phyloP scores from a whole-genome alignment of 306 rosid genomes.

The Dalbergia oliveri region DNA sequence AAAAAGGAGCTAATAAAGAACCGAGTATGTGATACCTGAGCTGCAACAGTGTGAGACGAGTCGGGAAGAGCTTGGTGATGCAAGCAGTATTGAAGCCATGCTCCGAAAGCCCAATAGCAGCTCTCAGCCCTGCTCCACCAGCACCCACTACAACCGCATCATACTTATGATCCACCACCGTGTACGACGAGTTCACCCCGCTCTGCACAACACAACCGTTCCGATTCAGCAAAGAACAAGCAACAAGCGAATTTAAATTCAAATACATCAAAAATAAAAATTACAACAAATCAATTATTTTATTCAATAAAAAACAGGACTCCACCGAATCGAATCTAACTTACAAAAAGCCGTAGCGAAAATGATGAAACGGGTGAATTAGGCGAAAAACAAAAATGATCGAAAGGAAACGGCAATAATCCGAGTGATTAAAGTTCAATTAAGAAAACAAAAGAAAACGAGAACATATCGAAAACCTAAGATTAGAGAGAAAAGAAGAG shows the following conservation, averaged over 20 bases:
- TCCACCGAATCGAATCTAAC: background rate
- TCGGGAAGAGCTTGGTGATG: conserved; percentile 94
- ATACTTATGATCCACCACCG: conserved; percentile 88
- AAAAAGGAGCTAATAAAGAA: background rate
- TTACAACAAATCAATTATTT: background rate
- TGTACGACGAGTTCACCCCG: conserved; percentile 70
- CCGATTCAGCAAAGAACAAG: background rate
- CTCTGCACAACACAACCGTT: conserved; percentile 55
- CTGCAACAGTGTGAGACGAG: conserved; percentile 99
- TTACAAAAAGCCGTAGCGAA: background rate
- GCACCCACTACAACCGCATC: conserved; percentile 97
- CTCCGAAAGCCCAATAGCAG: conserved; percentile 95
- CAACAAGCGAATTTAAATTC: conserved; percentile 18
- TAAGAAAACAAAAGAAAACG: background rate
- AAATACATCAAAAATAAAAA: background rate
- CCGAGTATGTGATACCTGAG: conserved; percentile 67
- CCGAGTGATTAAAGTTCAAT: background rate
- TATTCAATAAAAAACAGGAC: background rate
- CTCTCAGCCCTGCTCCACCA: conserved; percentile 96
- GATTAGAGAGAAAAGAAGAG: background rate
- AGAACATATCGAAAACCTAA: conserved; percentile 17
- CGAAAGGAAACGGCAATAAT: background rate
- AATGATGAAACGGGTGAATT: too few species aligned
- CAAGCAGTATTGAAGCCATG: conserved; percentile 98
- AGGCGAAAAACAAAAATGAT: background rate